Evolutionary conservation across 1,284 basidiomycete genomes (phyloP).

Genomic region (Cerioporus squamosus): DNA sequence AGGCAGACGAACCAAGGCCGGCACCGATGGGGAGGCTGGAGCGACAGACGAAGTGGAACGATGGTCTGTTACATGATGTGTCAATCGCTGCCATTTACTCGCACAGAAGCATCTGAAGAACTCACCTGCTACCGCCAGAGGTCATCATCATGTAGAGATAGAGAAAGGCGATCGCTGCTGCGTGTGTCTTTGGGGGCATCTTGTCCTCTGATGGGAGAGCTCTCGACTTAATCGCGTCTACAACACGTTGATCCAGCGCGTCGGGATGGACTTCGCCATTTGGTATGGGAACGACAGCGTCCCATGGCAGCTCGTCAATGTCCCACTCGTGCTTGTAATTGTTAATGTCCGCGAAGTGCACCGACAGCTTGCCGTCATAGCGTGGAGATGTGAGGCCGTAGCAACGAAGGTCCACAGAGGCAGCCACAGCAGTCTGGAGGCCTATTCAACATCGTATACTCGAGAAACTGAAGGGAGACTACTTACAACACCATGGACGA

Average conservation of each 20-base stretch:
- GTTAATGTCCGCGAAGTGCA: slow-evolving; percentile 84
- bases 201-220: slow-evolving; percentile 51
- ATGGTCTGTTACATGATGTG: slow-evolving; percentile 49
- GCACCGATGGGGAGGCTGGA: slow-evolving; percentile 99
- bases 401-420: slow-evolving; percentile 93
- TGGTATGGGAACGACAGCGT: slow-evolving; percentile 59
- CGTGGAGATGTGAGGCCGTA: slow-evolving; percentile 85
- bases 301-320: slow-evolving; percentile 86
- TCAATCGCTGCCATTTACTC: background rate
- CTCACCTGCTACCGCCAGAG: slow-evolving; percentile 58
- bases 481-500: slow-evolving; percentile 95
- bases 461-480: background rate
- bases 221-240: slow-evolving; percentile 66
- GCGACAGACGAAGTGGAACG: slow-evolving; percentile 83
- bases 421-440: slow-evolving; percentile 90
- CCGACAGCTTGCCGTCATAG: slow-evolving; percentile 74
- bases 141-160: slow-evolving; percentile 92
- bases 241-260: slow-evolving; percentile 69
- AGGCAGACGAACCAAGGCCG: slow-evolving; percentile 96
- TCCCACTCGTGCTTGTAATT: slow-evolving; percentile 85
- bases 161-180: slow-evolving; percentile 84
- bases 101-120: slow-evolving; percentile 11
- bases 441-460: background rate
- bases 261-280: slow-evolving; percentile 64
- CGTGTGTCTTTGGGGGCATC: slow-evolving; percentile 56